Evolutionary conservation across 2,329 filamentous ascomycete species (phyloP), one percentile per base, ranked within the genome.

Genomic region (Taxawa tesnikishii): DNA sequence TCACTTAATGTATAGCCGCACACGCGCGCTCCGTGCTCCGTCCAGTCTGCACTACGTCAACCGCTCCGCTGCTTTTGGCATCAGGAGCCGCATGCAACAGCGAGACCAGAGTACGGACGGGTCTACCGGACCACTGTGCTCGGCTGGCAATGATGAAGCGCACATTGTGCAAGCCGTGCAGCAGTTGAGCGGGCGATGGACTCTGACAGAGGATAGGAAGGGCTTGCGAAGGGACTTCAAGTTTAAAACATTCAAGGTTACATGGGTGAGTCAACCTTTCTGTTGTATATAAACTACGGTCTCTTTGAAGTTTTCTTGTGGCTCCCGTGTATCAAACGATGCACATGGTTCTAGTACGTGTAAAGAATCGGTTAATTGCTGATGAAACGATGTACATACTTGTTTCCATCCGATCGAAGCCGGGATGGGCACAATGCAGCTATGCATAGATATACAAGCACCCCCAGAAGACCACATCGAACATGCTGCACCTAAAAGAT

Each of bases 211-310:
- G 8, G 39, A 50, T 14, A 48, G 49, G 3, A 50, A 46, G 36
- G 55, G 51, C 0, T 30, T 59, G 5, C 48, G 56, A 40, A 36
- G 53, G 15, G 33, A 39, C 1, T 56, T 60, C 38, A 45, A 44
- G 31, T 60, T 60, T 45, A 53, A 53, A 41, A 54, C 47, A 4
- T 60, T 60, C 36, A 53, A 49, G 23, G 38, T 43, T 3, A 53
- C 55, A 8, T 59, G 56, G 56, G 55, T 58, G 38, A 15, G 44
- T 43, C 3, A 12, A 26, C 11, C 25, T 6, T 27, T 12, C 13
- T 9, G 15, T 36, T 28, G 4, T 10, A 14, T n/a, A n/a, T n/a
- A n/a, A n/a, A n/a, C n/a, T n/a, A n/a, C n/a, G n/a, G n/a, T n/a
- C n/a, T 15, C 11, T 15, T 13, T n/a, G 4, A 8, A 5, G 5